Base-by-base conservation (phyloP, 768 basidiomycete species). In the Tulasnella calospora region DNA sequence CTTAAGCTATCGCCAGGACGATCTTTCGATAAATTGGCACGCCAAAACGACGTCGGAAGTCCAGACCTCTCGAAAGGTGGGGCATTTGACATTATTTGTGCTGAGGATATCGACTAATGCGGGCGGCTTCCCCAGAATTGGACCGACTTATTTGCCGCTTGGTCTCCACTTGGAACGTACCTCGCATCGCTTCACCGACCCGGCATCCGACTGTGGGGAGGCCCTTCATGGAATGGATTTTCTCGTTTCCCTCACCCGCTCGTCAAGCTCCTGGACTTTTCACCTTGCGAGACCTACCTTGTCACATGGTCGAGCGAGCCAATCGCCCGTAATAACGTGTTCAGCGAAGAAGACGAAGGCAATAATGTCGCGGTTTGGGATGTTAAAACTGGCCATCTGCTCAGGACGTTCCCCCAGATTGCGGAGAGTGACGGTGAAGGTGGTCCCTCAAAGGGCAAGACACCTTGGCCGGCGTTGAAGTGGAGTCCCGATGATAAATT, bases 301-400 rank as follows among this genome's bases (percentile, higher is more conserved):
- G 94, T 99, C 82, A 99, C 98, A 57, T 98, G 96, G 94, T 98
- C 98, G 1, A 92, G 95, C 81, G 94, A 97, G 81, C 91, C 96
- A 19, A 96, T 99, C 81, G 88, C 92, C 55, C 92, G 96, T 38
- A 91, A 93, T 35, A 91, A 90, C 80, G 90, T 92, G 55, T 94
- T 96, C 86, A 93, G 94, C 70, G 90, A 93, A 6, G 96, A 97
- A 79, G 98, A 99, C 83, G 96, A 97, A 85, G 98, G 96, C 41
- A 96, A 97, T 86, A 93, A 95, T 81, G 89, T 99, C 80, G 98
- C 96, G 78, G 91, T 99, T n/a, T 99, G 98, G 98, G 95, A 99
- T 82, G 90, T 97, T 87, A 96, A 95, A 85, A 92, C 96, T 23
- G 95, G 95, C 36, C 88, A 92, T 81, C 90, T 99, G 30, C 89